These are phyloP conservation scores for Suillus plorans DNA, from an alignment of 768 basidiomycete species.

Conservation along the genomic window DNA sequence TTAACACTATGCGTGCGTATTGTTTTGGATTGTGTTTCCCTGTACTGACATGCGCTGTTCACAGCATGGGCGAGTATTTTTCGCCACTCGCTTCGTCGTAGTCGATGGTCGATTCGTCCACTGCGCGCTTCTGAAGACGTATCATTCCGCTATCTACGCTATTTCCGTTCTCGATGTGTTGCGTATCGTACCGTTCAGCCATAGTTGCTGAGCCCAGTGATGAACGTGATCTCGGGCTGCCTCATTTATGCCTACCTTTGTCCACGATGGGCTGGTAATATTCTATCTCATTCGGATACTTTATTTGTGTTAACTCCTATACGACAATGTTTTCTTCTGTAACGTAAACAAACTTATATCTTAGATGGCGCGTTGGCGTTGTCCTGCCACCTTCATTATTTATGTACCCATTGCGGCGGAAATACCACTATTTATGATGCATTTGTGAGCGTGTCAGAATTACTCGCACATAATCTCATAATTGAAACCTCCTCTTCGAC, in stretches of 20 bases:
- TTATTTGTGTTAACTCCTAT: slow-evolving; percentile 7
- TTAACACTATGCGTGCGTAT: slow-evolving; percentile 30
- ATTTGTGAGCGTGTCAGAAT: not conserved
- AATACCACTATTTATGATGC: slow-evolving; percentile 1
- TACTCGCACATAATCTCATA: not conserved
- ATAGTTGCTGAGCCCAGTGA: slow-evolving; percentile 50
- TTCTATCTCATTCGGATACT: not conserved
- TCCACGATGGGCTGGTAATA: not conserved
- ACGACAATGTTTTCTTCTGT: not conserved
- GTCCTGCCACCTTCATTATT: slow-evolving; percentile 3
- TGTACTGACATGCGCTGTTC: slow-evolving; percentile 8
- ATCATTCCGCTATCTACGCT: slow-evolving; percentile 33
- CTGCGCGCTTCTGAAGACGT: slow-evolving; percentile 29
- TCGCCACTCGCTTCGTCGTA: slow-evolving; percentile 42
- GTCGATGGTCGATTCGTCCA: slow-evolving; percentile 38
- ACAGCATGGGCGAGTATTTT: slow-evolving; percentile 32
- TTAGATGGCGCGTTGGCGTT: not conserved
- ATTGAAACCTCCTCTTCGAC: not conserved
- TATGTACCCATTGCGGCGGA: not conserved
- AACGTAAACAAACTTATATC: slow-evolving; percentile 3
- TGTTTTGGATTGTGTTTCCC: not conserved
- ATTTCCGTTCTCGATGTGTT: slow-evolving; percentile 52
- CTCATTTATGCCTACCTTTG: slow-evolving; percentile 9
- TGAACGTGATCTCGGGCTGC: slow-evolving; percentile 63
- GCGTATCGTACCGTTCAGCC: slow-evolving; percentile 61